Evolutionary conservation across 1,139 yeast species (phyloP).

Genomic region (Magnusiomyces ingens): DNA sequence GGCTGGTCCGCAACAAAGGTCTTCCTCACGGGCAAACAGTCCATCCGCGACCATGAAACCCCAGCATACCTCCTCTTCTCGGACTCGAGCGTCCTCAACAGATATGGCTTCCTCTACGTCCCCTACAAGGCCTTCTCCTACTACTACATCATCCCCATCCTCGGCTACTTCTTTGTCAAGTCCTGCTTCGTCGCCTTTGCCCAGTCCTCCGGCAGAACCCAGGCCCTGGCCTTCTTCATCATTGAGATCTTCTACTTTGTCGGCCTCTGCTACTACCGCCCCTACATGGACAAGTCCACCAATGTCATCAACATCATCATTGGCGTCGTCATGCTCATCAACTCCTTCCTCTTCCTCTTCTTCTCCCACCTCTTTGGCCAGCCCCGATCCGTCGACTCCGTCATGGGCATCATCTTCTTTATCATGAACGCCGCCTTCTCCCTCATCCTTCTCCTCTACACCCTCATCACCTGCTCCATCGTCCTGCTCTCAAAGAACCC

Average conservation of each 20-base stretch:
- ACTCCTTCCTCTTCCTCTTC: conserved; percentile 80
- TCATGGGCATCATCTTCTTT: conserved; percentile 87
- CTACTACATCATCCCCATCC: conserved; percentile 63
- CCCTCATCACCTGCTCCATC: conserved; percentile 72
- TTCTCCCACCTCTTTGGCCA: conserved; percentile 81
- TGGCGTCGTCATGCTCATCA: conserved; percentile 66
- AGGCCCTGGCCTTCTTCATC: conserved; percentile 69
- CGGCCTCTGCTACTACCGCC: conserved; percentile 62
- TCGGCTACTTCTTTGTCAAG: conserved; percentile 62
- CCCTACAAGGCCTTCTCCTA: conserved; percentile 81
- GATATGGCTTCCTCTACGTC: conserved; percentile 85
- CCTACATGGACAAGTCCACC: conserved; percentile 90
- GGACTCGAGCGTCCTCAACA: conserved; percentile 68
- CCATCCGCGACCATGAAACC: conserved; percentile 66
- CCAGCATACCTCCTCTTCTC: conserved; percentile 89
- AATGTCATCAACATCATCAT: conserved; percentile 84
- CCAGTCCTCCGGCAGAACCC: conserved; percentile 72
- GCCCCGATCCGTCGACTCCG: conserved; percentile 82
- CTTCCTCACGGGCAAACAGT: conserved; percentile 58
- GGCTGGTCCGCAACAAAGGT: conserved; percentile 70
- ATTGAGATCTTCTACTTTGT: conserved; percentile 67
- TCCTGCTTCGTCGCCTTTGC: conserved; percentile 81
- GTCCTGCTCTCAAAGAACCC: conserved; percentile 84
- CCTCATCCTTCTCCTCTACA: conserved; percentile 65
- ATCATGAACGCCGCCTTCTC: conserved; percentile 88